phyloP scores from a whole-genome alignment of 139 green algal species.

The Astrephomene gubernaculifera region DNA sequence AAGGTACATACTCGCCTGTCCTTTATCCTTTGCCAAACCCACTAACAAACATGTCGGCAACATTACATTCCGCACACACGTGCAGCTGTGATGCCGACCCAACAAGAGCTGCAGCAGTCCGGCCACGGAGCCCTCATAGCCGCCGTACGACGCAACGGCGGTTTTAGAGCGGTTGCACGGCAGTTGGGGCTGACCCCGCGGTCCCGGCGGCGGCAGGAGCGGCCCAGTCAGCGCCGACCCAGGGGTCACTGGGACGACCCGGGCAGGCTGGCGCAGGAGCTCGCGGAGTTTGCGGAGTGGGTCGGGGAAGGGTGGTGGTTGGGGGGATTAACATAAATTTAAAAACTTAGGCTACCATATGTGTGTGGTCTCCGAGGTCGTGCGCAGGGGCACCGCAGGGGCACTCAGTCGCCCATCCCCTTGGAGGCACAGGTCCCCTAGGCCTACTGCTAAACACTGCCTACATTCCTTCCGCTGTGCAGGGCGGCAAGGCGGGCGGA shows the following conservation, averaged over 20 bases:
- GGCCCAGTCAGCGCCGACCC: background rate
- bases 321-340: no score
- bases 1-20: background rate
- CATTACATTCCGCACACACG: background rate
- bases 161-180: background rate
- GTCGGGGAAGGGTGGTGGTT: no score
- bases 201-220: no score
- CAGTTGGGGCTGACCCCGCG: background rate
- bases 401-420: no score
- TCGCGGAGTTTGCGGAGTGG: background rate
- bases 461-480: no score
- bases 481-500: background rate
- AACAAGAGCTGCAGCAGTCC: background rate
- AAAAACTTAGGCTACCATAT: no score
- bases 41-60: background rate
- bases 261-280: background rate
- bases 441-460: no score
- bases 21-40: background rate
- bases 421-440: no score
- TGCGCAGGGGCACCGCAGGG: no score
- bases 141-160: constrained; percentile 1
- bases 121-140: background rate
- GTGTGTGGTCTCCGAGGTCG: no score
- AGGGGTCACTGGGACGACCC: constrained; percentile 4
- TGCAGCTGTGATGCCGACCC: constrained; percentile 6